phyloP scores from a whole-genome alignment of 768 basidiomycete genomes.

The Tricholoma sp. region DNA sequence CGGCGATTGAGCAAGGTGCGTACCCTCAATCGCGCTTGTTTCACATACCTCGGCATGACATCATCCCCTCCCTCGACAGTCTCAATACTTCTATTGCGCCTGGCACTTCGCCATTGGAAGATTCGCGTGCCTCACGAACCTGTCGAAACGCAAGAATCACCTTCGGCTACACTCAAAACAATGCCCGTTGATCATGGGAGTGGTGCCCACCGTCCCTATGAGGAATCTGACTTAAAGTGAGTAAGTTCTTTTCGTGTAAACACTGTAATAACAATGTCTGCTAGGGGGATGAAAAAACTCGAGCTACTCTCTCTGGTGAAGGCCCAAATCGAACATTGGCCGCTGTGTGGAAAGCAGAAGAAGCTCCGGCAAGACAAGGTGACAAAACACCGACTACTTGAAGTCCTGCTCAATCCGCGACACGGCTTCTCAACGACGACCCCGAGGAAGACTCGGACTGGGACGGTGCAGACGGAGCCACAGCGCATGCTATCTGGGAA shows the following conservation, averaged over 20 bases:
- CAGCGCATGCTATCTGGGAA: not conserved
- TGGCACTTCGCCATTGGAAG: not conserved
- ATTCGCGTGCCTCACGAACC: not conserved
- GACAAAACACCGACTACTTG: not conserved
- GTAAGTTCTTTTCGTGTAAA: not conserved
- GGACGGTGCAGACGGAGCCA: not conserved
- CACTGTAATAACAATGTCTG: not conserved
- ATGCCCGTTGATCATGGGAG: not conserved
- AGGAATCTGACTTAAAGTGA: not conserved
- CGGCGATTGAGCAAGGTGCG: not conserved
- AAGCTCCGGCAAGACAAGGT: not conserved
- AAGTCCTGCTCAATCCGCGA: not conserved
- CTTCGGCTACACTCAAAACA: not conserved
- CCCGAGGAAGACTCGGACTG: not conserved
- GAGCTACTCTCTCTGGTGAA: not conserved
- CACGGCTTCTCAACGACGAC: not conserved
- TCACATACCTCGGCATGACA: not conserved
- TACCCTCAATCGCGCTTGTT: not conserved
- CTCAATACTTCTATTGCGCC: not conserved
- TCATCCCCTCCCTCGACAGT: not conserved
- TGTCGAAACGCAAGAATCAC: not conserved
- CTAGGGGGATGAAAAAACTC: not conserved
- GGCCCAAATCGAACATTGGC: not conserved
- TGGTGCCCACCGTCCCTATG: not conserved
- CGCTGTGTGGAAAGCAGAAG: not conserved